phyloP scores from a whole-genome alignment of 2,329 filamentous ascomycete genomes.

The Metarhizium robertsii region DNA sequence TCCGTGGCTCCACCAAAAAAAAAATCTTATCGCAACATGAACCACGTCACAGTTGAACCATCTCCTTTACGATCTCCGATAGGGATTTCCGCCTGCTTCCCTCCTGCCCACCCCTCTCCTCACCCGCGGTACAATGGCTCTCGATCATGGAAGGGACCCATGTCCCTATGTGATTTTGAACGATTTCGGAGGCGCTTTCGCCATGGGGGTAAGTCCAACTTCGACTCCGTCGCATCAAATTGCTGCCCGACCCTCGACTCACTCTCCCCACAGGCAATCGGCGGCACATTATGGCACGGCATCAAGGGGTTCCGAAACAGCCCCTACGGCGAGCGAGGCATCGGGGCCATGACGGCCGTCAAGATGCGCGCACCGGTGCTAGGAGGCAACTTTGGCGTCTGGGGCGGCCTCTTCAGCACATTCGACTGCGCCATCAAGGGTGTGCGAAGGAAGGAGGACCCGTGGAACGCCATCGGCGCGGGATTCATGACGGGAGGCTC shows the following conservation, averaged over 20 bases:
- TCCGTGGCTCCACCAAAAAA: no score
- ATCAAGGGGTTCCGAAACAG: slow-evolving; percentile 89
- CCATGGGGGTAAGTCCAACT: slow-evolving; percentile 69
- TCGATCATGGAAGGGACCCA: slow-evolving; percentile 90
- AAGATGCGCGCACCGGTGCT: slow-evolving; percentile 94
- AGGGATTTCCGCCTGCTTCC: neutral
- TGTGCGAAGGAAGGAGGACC: slow-evolving; percentile 89
- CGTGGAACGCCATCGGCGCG: slow-evolving; percentile 94
- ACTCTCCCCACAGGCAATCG: slow-evolving; percentile 48
- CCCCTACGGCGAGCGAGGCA: slow-evolving; percentile 85
- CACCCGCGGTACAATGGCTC: neutral
- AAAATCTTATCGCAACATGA: no score
- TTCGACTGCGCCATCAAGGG: slow-evolving; percentile 97
- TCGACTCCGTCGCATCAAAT: neutral
- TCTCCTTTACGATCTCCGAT: no score
- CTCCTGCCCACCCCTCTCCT: neutral
- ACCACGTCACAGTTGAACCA: no score
- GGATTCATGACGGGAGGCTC: slow-evolving; percentile 95
- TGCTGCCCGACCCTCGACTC: neutral
- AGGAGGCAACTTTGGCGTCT: slow-evolving; percentile 95
- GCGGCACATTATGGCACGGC: slow-evolving; percentile 87
- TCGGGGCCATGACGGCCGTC: slow-evolving; percentile 92
- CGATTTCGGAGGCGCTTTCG: slow-evolving; percentile 95
- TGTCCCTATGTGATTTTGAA: slow-evolving; percentile 94
- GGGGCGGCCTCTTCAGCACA: slow-evolving; percentile 90